Evolutionary conservation across 345 rosid species (phyloP), one percentile per base, ranked within the genome.

Genomic region (Sisymbrium altissimum): DNA sequence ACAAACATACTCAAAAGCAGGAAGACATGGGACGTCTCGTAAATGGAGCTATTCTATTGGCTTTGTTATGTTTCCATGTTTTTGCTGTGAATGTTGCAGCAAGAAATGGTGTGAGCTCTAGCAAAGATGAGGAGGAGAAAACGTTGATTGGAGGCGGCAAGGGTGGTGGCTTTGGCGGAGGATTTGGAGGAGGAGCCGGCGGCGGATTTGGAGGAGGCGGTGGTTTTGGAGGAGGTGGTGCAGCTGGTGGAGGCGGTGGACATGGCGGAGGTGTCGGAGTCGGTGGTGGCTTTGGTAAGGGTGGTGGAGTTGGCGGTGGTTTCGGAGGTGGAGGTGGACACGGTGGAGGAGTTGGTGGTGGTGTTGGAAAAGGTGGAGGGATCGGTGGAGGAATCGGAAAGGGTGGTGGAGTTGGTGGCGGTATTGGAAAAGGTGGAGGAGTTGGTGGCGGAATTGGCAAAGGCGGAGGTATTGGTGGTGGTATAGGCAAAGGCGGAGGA

Each of bases 21-120:
- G 58, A 53, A 43, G 46, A 75, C 64, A 82, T 86, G 90, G 80
- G 78, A 1, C 73, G 77, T 25, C 64, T 54, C 14, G 67, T 38
- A 11, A 56, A 32, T 65, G 68, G 74, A 58, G 59, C 72, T 71
- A 66, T 54, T 67, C 48, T 84, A 10, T 65, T 88, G 40, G 72
- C 81, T 60, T 79, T 88, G 78, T 67, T 88, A 23, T 86, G 88
- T 41, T 56, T 84, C 53, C 66, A 78, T 75, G 78, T 81, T 64
- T 64, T 88, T 17, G 79, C 71, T 3, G 83, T 59, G 46, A 79
- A 77, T 57, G 89, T 80, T 50, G 18, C 68, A 65, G 87, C 84
- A 1, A 83, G 80, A 68, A 60, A 84, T 73, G 70, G 53, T 13
- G 83, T 25, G 43, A 68, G 60, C 25, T 66, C 35, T 2, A 36